phyloP scores from a whole-genome alignment of 129 eudicot genomes.

The Mikania micrantha region DNA sequence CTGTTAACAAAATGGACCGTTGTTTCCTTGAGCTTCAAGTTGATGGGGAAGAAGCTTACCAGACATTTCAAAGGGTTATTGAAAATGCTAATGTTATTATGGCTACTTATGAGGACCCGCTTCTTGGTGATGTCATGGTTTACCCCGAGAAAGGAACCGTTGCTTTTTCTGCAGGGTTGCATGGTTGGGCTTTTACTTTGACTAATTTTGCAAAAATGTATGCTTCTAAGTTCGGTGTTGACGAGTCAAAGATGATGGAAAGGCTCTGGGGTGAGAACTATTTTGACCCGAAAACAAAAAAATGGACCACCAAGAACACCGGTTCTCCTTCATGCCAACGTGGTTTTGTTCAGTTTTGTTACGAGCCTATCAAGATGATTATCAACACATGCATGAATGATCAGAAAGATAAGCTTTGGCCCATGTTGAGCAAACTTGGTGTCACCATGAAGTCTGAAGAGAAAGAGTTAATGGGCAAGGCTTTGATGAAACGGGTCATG shows the following conservation, averaged over 20 bases:
- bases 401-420: slow-evolving; percentile 43
- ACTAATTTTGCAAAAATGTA: slow-evolving; percentile 55
- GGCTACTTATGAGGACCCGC: slow-evolving; percentile 56
- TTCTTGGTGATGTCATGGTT: slow-evolving; percentile 52
- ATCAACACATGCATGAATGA: slow-evolving; percentile 52
- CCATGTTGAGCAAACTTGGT: slow-evolving; percentile 32
- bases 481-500: slow-evolving; percentile 42
- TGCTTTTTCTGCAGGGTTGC: slow-evolving; percentile 54
- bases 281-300: slow-evolving; percentile 42
- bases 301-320: slow-evolving; percentile 49
- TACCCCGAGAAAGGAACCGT: slow-evolving; percentile 63
- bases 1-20: slow-evolving; percentile 64
- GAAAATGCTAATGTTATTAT: slow-evolving; percentile 44
- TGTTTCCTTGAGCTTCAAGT: slow-evolving; percentile 66
- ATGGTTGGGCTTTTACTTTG: slow-evolving; percentile 39
- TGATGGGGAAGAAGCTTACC: slow-evolving; percentile 65
- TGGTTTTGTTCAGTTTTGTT: slow-evolving; percentile 60
- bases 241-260: slow-evolving; percentile 60
- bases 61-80: slow-evolving; percentile 48
- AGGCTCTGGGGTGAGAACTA: slow-evolving; percentile 58
- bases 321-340: slow-evolving; percentile 46
- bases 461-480: slow-evolving; percentile 36
- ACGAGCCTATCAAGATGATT: slow-evolving; percentile 54
- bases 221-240: slow-evolving; percentile 56
- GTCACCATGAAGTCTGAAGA: slow-evolving; percentile 30